phyloP scores from a whole-genome alignment of 768 basidiomycete genomes.

The Russula ochroleuca region DNA sequence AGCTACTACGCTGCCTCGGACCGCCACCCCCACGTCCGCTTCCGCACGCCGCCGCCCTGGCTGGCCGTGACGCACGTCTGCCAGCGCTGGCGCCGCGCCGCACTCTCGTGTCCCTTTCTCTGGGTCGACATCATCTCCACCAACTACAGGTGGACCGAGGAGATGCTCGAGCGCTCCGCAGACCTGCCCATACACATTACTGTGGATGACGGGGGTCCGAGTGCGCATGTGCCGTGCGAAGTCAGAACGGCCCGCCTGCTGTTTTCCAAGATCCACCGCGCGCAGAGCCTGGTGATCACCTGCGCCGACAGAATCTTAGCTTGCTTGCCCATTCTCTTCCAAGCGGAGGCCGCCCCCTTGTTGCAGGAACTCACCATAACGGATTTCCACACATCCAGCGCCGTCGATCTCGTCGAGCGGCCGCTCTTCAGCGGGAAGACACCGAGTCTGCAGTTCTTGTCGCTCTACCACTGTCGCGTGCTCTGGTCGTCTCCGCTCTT shows the following conservation, averaged over 20 bases:
- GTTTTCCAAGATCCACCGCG: slow-evolving; percentile 16
- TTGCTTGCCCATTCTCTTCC: slow-evolving; percentile 19
- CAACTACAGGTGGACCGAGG: slow-evolving; percentile 20
- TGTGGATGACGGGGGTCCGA: slow-evolving; percentile 13
- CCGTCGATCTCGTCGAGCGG: slow-evolving; percentile 7
- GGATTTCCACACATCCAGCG: slow-evolving; percentile 12
- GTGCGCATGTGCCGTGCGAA: slow-evolving; percentile 10
- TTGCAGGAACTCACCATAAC: slow-evolving; percentile 21
- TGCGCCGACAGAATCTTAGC: slow-evolving; percentile 1
- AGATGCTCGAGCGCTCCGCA: slow-evolving; percentile 23
- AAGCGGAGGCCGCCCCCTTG: slow-evolving; percentile 12
- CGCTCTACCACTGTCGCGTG: slow-evolving; percentile 19
- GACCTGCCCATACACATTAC: slow-evolving; percentile 23
- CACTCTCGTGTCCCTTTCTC: slow-evolving; percentile 19
- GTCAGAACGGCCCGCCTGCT: slow-evolving; percentile 6
- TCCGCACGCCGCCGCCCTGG: slow-evolving; percentile 20
- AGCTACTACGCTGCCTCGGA: slow-evolving; percentile 22
- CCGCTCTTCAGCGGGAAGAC: slow-evolving; percentile 19
- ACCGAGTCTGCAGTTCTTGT: slow-evolving; percentile 18
- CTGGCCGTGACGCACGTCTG: slow-evolving; percentile 24
- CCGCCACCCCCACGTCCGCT: slow-evolving; percentile 15
- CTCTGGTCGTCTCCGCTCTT: slow-evolving; percentile 24
- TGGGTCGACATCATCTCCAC: slow-evolving; percentile 24
- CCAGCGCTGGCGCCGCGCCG: slow-evolving; percentile 23
- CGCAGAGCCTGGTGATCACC: slow-evolving; percentile 24